Evolutionary conservation across 2,329 filamentous ascomycete genomes (phyloP), one percentile per base, ranked within the genome.

Genomic region (Curvularia sp.): DNA sequence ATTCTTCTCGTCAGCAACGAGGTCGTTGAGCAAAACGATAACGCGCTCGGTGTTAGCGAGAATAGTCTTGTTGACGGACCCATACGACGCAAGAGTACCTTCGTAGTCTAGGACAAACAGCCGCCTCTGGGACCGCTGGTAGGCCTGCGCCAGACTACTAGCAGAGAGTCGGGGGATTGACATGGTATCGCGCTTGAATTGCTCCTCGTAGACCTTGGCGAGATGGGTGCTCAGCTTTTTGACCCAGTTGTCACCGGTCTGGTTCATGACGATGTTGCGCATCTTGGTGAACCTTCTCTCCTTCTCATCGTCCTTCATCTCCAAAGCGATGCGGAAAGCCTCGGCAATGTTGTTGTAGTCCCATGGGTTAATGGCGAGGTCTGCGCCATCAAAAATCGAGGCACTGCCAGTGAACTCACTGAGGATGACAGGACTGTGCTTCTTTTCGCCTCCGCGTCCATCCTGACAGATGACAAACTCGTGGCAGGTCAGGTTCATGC

Each of bases 401-500:
- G 93, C 89, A 59, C 93, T 96, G 24, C 94, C 95, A 1, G 94
- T 97, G 73, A 98, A 98, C 75, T 98, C 94, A 63, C 92, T 97
- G 53, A 98, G 82, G 64, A 98, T 97, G 43, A 98, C 83, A 1
- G 93, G 93, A 2, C 92, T 92, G 70, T 95, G 88, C 77, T 92
- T 93, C 80, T 93, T 93, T 2, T 84, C 82, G 61, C 86, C 79
- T 51, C 84, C 83, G 65, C 86, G 86, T 41, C 93, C 93, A 71
- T 98, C 94, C 73, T 98, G 94, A 72, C 93, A 97, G 66, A 92
- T 91, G 33, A 97, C 85, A 72, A 93, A 98, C 75, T 98, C 94
- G 74, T 98, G 95, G 5, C 91, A 93, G 0, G 94, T 97, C 55
- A 98, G 79, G 74, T 97, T 98, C 95, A 98, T 98, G 62, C 94